Conservation (phyloP, 2,329 filamentous ascomycete species). For the Colletotrichum australisinense region DNA sequence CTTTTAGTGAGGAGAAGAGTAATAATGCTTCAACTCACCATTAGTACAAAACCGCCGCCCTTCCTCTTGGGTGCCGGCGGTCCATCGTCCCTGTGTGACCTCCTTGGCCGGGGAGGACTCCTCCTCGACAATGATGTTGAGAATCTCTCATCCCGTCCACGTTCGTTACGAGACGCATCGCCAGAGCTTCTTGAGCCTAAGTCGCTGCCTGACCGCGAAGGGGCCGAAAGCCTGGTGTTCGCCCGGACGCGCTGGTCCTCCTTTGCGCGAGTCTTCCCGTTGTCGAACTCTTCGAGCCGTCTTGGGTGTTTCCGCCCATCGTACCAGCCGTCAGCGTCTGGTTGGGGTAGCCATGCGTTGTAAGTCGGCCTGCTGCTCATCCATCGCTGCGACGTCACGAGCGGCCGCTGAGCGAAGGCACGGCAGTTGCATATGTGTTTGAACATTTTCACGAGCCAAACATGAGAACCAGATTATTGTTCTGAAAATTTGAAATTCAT, state of each 20-base stretch:
- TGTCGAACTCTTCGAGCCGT: background rate
- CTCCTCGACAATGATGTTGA: background rate
- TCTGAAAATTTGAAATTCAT: background rate
- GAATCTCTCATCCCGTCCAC: background rate
- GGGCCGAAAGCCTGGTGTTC: background rate
- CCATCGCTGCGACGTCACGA: background rate
- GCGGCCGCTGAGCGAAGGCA: conserved; percentile 1
- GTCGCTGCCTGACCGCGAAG: background rate
- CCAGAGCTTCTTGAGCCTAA: background rate
- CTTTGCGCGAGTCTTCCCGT: background rate
- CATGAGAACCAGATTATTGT: background rate
- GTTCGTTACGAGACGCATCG: background rate
- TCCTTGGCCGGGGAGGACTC: background rate
- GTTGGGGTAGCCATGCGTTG: conserved; percentile 5
- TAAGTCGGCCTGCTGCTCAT: conserved; percentile 4
- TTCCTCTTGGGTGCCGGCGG: background rate
- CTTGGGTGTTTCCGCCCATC: conserved; percentile 1
- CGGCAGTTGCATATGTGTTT: background rate
- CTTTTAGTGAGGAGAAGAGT: background rate
- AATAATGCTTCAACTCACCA: background rate
- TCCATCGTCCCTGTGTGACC: background rate
- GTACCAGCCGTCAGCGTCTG: background rate
- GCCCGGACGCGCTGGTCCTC: background rate
- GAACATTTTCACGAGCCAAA: background rate
- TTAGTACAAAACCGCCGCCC: background rate